Conservation (phyloP, 805 yeast species). For the Yamadazyma paraphyllophila region DNA sequence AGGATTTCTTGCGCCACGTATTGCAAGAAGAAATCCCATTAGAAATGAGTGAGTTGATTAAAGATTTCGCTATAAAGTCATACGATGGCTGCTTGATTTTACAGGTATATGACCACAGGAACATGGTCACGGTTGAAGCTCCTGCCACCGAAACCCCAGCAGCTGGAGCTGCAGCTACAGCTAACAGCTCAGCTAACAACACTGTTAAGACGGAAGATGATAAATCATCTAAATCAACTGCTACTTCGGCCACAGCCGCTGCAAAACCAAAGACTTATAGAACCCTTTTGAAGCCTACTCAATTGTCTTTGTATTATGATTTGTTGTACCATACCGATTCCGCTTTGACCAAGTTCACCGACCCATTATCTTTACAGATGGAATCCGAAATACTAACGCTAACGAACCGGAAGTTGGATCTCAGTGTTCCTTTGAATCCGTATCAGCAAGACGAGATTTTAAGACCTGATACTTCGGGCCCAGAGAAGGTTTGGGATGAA, state of each 20-base stretch:
- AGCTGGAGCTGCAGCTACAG: background rate
- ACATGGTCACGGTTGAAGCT: constrained; percentile 25
- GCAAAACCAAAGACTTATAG: constrained; percentile 70
- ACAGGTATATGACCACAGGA: constrained; percentile 84
- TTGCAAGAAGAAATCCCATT: constrained; percentile 83
- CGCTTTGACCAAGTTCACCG: constrained; percentile 72
- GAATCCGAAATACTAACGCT: constrained; percentile 84
- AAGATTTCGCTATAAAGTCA: constrained; percentile 78
- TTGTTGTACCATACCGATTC: constrained; percentile 79
- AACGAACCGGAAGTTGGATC: constrained; percentile 73
- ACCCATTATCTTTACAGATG: constrained; percentile 71
- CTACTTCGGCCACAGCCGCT: constrained; percentile 2
- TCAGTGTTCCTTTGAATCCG: constrained; percentile 73
- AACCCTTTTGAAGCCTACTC: constrained; percentile 77
- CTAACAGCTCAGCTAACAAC: background rate
- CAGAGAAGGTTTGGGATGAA: constrained; percentile 44
- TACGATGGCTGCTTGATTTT: constrained; percentile 89
- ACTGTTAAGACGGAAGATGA: background rate
- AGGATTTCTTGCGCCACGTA: constrained; percentile 75
- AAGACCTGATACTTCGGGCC: constrained; percentile 47
- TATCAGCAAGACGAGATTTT: constrained; percentile 46
- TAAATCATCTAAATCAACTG: background rate
- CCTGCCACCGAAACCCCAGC: background rate
- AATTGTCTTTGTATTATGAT: constrained; percentile 79
- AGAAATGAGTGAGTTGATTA: constrained; percentile 82